Evolutionary conservation across 495 filamentous ascomycete species (phyloP).

Genomic region (Penicillium soppii): DNA sequence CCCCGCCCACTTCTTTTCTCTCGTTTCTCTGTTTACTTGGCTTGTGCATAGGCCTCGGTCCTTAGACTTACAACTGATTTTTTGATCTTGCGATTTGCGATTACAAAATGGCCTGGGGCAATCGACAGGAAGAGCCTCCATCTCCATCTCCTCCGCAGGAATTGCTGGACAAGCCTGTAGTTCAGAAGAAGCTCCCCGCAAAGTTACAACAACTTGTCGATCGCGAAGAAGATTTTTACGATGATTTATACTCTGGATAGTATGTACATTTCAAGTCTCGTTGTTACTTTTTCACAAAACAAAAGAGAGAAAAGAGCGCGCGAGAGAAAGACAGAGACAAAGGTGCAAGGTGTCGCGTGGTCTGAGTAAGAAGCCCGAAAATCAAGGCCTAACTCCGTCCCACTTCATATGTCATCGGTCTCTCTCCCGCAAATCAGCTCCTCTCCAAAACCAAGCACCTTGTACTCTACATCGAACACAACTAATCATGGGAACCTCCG

Average conservation of each 20-base stretch:
- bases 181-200: slow-evolving; percentile 62
- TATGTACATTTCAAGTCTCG: slow-evolving; percentile 58
- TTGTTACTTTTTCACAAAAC: background rate
- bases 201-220: slow-evolving; percentile 74
- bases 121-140: slow-evolving; percentile 25
- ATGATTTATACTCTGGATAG: slow-evolving; percentile 76
- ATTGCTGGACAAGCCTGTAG: slow-evolving; percentile 50
- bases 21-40: background rate
- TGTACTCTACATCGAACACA: background rate
- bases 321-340: background rate
- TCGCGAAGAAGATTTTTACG: slow-evolving; percentile 73
- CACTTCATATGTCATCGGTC: too few species aligned
- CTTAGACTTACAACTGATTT: background rate
- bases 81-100: slow-evolving; percentile 3
- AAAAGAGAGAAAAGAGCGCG: background rate
- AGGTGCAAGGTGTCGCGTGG: background rate
- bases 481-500: slow-evolving; percentile 19
- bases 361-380: too few species aligned
- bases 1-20: background rate
- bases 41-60: too few species aligned
- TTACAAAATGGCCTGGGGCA: slow-evolving; percentile 37
- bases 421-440: background rate
- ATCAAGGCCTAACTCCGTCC: too few species aligned
- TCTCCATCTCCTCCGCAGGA: slow-evolving; percentile 21
- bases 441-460: slow-evolving; percentile 6